phyloP scores from a whole-genome alignment of 1,284 basidiomycete species.

The Pascua guehoae region DNA sequence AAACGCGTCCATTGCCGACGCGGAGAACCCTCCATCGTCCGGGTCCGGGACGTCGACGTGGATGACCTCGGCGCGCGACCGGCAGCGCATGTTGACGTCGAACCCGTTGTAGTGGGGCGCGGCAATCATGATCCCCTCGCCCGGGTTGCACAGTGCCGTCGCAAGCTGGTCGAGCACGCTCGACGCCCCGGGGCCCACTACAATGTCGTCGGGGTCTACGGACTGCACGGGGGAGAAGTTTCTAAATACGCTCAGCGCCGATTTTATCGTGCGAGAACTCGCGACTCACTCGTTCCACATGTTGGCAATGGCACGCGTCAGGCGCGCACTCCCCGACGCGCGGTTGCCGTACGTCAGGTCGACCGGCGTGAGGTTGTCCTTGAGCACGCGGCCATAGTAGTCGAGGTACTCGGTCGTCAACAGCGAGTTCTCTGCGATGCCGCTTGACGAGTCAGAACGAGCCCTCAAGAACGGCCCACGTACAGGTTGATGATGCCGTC shows the following conservation, averaged over 20 bases:
- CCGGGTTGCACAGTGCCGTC: constrained; percentile 30
- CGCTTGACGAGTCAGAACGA: constrained; percentile 5
- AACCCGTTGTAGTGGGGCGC: constrained; percentile 42
- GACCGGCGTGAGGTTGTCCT: constrained; percentile 3
- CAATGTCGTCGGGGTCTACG: constrained; percentile 29
- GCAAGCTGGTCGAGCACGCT: constrained; percentile 38
- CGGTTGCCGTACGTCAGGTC: constrained; percentile 19
- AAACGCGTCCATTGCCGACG: constrained; percentile 5
- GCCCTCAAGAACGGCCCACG: not conserved
- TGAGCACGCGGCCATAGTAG: constrained; percentile 11
- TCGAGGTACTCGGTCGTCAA: constrained; percentile 15
- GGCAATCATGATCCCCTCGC: constrained; percentile 37
- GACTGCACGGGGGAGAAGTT: constrained; percentile 24
- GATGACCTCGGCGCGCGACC: constrained; percentile 1
- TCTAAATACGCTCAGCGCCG: not conserved
- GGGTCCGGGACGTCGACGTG: constrained; percentile 10
- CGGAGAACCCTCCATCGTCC: constrained; percentile 1
- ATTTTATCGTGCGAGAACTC: not conserved
- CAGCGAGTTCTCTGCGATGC: constrained; percentile 21
- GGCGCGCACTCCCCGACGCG: constrained; percentile 5
- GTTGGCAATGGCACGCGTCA: constrained; percentile 15
- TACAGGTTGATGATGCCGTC: constrained; percentile 16
- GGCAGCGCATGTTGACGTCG: constrained; percentile 20
- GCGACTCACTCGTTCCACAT: constrained; percentile 19
- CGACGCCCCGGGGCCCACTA: constrained; percentile 29